Conservation (phyloP, 1,284 basidiomycete genomes). For the Sphagnurus paluster region DNA sequence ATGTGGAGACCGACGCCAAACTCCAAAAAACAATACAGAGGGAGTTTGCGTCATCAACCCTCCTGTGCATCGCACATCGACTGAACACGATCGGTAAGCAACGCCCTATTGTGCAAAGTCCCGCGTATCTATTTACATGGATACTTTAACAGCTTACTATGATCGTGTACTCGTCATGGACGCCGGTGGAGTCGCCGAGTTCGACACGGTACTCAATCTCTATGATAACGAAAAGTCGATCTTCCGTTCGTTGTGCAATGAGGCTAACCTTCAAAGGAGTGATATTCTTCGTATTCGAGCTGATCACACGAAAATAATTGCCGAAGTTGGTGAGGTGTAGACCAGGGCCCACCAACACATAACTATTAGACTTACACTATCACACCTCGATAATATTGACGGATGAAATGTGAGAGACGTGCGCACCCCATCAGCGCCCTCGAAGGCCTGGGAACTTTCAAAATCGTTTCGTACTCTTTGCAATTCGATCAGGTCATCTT, state of each 20-base stretch:
- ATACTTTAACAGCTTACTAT: constrained; percentile 54
- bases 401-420: no score
- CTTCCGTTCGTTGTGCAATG: constrained; percentile 76
- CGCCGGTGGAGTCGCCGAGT: constrained; percentile 68
- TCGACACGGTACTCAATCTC: constrained; percentile 78
- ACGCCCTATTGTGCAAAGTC: background rate
- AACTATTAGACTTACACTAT: no score
- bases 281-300: constrained; percentile 38
- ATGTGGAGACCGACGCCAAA: constrained; percentile 80
- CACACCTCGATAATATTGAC: no score
- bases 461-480: no score
- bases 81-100: constrained; percentile 69
- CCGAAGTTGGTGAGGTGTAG: no score
- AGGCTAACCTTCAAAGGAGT: constrained; percentile 55
- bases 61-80: constrained; percentile 77
- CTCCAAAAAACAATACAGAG: constrained; percentile 74
- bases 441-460: no score
- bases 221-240: constrained; percentile 70
- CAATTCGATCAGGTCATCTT: no score
- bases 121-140: background rate
- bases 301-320: constrained; percentile 24
- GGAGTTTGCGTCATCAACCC: constrained; percentile 56
- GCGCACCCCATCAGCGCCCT: no score
- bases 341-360: no score
- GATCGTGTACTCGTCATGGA: constrained; percentile 81